Base-by-base conservation (phyloP, 208 protist species). In the Wallacemonas sp. region DNA sequence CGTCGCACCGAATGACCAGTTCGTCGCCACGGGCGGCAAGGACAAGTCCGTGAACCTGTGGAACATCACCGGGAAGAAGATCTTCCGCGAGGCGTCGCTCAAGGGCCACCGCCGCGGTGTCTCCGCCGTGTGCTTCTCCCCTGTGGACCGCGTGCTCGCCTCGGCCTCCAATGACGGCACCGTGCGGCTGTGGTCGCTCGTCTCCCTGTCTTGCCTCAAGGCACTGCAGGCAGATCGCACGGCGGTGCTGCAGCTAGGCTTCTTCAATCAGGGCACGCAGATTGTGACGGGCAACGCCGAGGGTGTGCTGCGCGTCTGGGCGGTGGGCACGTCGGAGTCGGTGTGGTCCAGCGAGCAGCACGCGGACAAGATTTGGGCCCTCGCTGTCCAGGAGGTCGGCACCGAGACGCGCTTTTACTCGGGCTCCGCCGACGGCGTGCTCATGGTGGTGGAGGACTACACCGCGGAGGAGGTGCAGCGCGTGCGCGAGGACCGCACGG, bases 261-360 rank as follows among this genome's bases (percentile, higher is more conserved):
- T 97, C 75, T 94, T 97, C 73, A 96, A 97, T 67, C 57, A 54
- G 26, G 89, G 88, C 14, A 91, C 87, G 46, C 92, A 97, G 76
- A 61, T 97, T 46, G 86, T 94, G 28, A 93, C 85, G 0, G 83
- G 82, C 38, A 94, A 92, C 63, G 80, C 86, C 25, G 89, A 97
- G 57, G 92, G 92, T 44, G 85, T 97, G 78, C 69, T 97, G 72
- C 89, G 88, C n/a, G 89, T 97, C 48, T 97, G 92, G 92, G 92
- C 89, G 3, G 77, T 97, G 36, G 79, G 76, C 12, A 76, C 83
- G 28, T 78, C 82, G 8, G 88, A 94, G 76, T 79, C 76, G 7
- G 88, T 97, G 16, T 94, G 87, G 86, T 84, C 88, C 12, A 62
- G 78, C 2, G 86, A 92, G 63, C 65, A 76, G 52, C 92, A 97